Conservation (phyloP, 2,329 filamentous ascomycete species). For the Calonectria montana region DNA sequence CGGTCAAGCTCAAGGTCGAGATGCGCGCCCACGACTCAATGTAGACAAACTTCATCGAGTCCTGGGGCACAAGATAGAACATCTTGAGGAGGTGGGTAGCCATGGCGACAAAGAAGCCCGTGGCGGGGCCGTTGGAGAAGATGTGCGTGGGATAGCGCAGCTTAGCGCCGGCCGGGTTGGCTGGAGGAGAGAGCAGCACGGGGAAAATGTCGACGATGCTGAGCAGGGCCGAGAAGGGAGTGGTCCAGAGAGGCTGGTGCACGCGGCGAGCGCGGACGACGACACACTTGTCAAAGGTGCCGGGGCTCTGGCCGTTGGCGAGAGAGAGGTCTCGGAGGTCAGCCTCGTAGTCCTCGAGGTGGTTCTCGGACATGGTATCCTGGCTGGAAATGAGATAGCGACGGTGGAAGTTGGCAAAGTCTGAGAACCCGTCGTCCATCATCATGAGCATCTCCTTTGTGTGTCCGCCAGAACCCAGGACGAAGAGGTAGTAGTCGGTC, state of each 20-base stretch:
- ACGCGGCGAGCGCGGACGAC: slow-evolving; percentile 84
- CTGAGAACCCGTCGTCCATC: slow-evolving; percentile 70
- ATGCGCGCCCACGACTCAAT: slow-evolving; percentile 95
- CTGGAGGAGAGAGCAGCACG: slow-evolving; percentile 59
- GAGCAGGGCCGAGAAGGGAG: slow-evolving; percentile 74
- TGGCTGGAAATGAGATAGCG: slow-evolving; percentile 86
- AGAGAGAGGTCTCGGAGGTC: slow-evolving; percentile 43
- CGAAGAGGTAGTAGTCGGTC: slow-evolving; percentile 73
- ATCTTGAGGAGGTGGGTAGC: slow-evolving; percentile 62
- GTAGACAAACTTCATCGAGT: slow-evolving; percentile 80
- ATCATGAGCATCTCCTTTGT: slow-evolving; percentile 95
- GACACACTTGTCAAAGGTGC: slow-evolving; percentile 71
- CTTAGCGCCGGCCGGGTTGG: slow-evolving; percentile 32
- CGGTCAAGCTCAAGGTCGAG: slow-evolving; percentile 84
- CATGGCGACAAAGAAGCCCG: slow-evolving; percentile 79
- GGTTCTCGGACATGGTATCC: slow-evolving; percentile 73
- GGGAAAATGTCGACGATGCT: slow-evolving; percentile 73
- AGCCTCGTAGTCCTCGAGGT: slow-evolving; percentile 69
- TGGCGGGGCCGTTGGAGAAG: slow-evolving; percentile 89
- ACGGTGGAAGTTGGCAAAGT: slow-evolving; percentile 68
- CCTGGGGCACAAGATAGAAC: slow-evolving; percentile 55
- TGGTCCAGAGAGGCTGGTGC: slow-evolving; percentile 82
- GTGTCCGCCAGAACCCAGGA: slow-evolving; percentile 94
- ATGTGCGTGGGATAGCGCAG: slow-evolving; percentile 76
- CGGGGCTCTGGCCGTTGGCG: slow-evolving; percentile 41